Percentiles rank a stretch among this genome's conserved stretches.
These are phyloP conservation scores for Silene uniflora DNA, from an alignment of 148 eudicot genomes.

Conservation along the genomic window DNA sequence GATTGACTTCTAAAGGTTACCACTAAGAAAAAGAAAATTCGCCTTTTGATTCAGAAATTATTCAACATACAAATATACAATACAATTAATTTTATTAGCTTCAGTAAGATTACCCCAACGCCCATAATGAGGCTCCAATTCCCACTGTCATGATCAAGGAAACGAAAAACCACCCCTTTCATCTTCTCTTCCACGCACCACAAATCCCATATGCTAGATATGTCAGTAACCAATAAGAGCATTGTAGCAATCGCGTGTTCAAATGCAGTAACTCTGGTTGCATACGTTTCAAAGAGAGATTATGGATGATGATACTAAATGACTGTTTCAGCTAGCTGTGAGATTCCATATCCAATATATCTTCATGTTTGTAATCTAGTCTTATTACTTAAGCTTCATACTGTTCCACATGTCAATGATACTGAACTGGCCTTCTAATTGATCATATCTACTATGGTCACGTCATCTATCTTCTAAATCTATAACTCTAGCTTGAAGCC, in stretches of 20 bases:
- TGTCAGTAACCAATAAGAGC: background rate
- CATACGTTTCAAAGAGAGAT: background rate
- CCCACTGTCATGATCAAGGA: background rate
- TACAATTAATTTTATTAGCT: background rate
- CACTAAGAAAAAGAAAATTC: background rate
- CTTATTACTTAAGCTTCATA: background rate
- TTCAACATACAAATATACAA: background rate
- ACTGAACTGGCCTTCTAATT: background rate
- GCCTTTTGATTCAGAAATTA: background rate
- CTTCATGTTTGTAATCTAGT: background rate
- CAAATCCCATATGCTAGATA: background rate
- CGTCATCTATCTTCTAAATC: background rate
- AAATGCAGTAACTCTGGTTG: background rate
- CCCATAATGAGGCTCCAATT: too few relatives aligned
- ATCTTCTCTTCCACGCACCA: background rate
- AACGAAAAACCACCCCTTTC: background rate
- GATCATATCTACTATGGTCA: background rate
- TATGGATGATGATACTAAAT: background rate
- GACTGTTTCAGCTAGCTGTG: too few relatives aligned
- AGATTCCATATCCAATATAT: too few relatives aligned
- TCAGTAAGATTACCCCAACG: too few relatives aligned
- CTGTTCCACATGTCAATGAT: background rate
- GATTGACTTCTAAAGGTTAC: background rate
- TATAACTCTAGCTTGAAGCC: background rate
- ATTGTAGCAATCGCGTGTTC: background rate